A percentile compares a stretch with the other conserved stretches of the same genome.
Conservation (phyloP, 164 flowering plant genomes). For the Cinnamomum micranthum region DNA sequence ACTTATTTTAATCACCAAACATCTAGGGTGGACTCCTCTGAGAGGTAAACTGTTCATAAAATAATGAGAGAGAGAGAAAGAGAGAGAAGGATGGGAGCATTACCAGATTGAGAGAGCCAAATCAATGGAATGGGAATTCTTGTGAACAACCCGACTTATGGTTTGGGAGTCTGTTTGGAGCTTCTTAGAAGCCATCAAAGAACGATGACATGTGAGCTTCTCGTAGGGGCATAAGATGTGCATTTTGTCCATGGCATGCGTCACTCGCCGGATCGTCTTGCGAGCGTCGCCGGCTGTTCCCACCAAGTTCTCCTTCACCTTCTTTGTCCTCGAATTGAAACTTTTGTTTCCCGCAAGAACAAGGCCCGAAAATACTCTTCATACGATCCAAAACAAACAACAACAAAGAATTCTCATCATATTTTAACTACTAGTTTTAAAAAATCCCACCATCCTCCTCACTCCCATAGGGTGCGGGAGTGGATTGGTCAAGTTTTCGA, state of each 20-base stretch:
- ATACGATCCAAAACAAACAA: background rate
- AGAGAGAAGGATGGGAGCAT: conserved; percentile 2
- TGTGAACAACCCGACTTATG: conserved; percentile 24
- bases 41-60: too few relatives aligned
- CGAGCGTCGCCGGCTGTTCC: conserved; percentile 26
- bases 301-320: conserved; percentile 28
- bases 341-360: conserved; percentile 31
- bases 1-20: too few relatives aligned
- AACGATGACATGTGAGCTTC: conserved; percentile 4
- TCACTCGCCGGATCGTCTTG: conserved; percentile 21
- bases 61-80: background rate
- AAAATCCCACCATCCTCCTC: too few relatives aligned
- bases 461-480: too few relatives aligned
- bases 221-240: conserved; percentile 41
- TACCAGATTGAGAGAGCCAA: conserved; percentile 31
- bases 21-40: too few relatives aligned
- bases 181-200: conserved; percentile 25
- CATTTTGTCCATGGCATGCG: conserved; percentile 26
- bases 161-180: conserved; percentile 29
- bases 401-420: background rate
- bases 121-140: conserved; percentile 24
- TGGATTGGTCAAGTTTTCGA: too few relatives aligned
- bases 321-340: conserved; percentile 19
- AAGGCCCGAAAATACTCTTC: conserved; percentile 32
- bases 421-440: too few relatives aligned